These are phyloP conservation scores for Metschnikowia colocasiae DNA, from an alignment of 805 yeast genomes.

Conservation along the genomic window DNA sequence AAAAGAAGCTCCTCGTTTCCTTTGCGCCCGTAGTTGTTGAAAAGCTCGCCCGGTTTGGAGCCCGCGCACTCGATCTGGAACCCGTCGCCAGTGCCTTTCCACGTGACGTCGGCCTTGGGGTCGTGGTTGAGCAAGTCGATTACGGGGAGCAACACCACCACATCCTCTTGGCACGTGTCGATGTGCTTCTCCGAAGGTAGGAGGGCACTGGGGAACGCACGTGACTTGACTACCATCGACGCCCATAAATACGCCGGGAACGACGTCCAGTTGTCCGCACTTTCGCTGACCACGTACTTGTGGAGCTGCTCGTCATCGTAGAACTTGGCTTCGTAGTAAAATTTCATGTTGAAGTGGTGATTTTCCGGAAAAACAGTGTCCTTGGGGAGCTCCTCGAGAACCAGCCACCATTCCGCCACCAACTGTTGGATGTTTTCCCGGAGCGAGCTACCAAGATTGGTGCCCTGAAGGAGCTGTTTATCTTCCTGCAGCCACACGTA, in stretches of 20 bases:
- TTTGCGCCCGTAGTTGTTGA: slow-evolving; percentile 83
- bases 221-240: slow-evolving; percentile 59
- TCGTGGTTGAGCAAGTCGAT: slow-evolving; percentile 78
- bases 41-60: slow-evolving; percentile 39
- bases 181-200: slow-evolving; percentile 26
- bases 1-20: slow-evolving; percentile 79
- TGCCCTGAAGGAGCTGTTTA: slow-evolving; percentile 52
- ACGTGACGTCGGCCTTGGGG: slow-evolving; percentile 55
- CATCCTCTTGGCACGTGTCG: slow-evolving; percentile 28
- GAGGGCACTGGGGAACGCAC: slow-evolving; percentile 79
- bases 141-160: slow-evolving; percentile 72
- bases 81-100: slow-evolving; percentile 40
- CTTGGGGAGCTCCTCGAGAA: slow-evolving; percentile 31
- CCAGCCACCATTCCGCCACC: slow-evolving; percentile 60
- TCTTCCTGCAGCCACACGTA: slow-evolving; percentile 60
- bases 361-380: slow-evolving; percentile 26
- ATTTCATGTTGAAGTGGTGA: slow-evolving; percentile 40
- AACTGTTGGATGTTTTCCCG: slow-evolving; percentile 43
- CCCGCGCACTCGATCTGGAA: slow-evolving; percentile 26
- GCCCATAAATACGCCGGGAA: slow-evolving; percentile 78
- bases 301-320: slow-evolving; percentile 34
- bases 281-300: slow-evolving; percentile 21
- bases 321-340: slow-evolving; percentile 41
- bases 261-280: slow-evolving; percentile 51
- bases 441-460: slow-evolving; percentile 62